These are phyloP conservation scores for Hippophae rhamnoides DNA, from an alignment of 306 rosid genomes.

Conservation along the genomic window DNA sequence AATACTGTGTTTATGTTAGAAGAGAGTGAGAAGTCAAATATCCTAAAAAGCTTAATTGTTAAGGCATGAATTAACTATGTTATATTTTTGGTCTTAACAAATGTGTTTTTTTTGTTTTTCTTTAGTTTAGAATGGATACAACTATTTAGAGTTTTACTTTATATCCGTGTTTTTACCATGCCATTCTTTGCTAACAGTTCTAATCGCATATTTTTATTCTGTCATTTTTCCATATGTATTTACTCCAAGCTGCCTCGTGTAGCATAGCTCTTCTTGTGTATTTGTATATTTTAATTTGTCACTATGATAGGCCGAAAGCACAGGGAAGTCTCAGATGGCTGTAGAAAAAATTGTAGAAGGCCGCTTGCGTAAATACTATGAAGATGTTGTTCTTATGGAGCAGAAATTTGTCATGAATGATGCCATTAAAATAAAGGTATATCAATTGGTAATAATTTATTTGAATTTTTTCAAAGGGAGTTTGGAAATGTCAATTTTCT, in stretches of 20 bases:
- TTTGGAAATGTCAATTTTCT: no score
- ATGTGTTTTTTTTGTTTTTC: no score
- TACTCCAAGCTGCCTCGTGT: neutral
- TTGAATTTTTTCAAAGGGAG: neutral
- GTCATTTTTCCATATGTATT: neutral
- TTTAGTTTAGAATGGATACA: no score
- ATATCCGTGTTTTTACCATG: no score
- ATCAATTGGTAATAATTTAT: constrained; percentile 3
- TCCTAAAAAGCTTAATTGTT: no score
- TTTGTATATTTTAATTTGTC: neutral
- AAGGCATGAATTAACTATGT: no score
- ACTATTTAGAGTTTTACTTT: no score
- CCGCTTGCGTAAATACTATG: constrained; percentile 77
- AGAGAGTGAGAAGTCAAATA: no score
- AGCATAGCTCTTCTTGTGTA: neutral
- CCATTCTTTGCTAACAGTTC: no score
- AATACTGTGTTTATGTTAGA: no score
- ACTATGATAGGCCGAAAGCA: constrained; percentile 59
- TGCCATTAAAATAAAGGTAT: constrained; percentile 62
- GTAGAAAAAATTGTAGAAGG: constrained; percentile 95
- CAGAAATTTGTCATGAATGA: constrained; percentile 75
- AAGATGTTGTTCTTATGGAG: constrained; percentile 84
- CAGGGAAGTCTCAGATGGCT: constrained; percentile 81
- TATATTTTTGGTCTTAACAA: no score
- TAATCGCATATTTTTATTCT: no score